Conservation (phyloP, 345 rosid species). For the Brassica juncea region DNA sequence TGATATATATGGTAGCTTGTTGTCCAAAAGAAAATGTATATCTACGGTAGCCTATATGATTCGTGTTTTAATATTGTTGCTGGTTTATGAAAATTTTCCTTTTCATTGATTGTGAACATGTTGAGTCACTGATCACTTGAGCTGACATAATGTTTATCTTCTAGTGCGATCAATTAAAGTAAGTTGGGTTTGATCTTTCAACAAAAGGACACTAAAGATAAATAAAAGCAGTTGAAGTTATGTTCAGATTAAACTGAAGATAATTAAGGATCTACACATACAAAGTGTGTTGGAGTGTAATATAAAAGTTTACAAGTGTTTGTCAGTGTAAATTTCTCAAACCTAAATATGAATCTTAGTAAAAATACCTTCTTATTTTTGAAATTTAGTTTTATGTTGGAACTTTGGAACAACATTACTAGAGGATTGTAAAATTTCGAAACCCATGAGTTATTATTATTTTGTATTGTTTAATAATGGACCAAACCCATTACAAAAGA, state of each 20-base stretch:
- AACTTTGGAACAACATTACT: neutral
- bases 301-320: too few species aligned
- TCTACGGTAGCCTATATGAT: neutral
- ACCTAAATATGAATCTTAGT: neutral
- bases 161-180: neutral
- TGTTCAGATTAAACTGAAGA: neutral
- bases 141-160: conserved; percentile 1
- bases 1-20: neutral
- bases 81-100: neutral
- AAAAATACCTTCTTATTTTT: neutral
- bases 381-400: neutral
- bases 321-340: too few species aligned
- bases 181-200: neutral
- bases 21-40: neutral
- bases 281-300: neutral
- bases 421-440: neutral
- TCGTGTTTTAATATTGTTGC: neutral
- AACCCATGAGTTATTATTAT: neutral
- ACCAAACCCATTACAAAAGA: neutral
- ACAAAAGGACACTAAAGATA: neutral
- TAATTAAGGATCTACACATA: neutral
- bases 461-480: neutral
- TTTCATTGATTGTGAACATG: conserved; percentile 6
- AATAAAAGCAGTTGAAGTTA: neutral
- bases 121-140: neutral